Evolutionary conservation across 768 basidiomycete genomes (phyloP), one percentile per base, ranked within the genome.

Genomic region (Mycena albidolilacea): DNA sequence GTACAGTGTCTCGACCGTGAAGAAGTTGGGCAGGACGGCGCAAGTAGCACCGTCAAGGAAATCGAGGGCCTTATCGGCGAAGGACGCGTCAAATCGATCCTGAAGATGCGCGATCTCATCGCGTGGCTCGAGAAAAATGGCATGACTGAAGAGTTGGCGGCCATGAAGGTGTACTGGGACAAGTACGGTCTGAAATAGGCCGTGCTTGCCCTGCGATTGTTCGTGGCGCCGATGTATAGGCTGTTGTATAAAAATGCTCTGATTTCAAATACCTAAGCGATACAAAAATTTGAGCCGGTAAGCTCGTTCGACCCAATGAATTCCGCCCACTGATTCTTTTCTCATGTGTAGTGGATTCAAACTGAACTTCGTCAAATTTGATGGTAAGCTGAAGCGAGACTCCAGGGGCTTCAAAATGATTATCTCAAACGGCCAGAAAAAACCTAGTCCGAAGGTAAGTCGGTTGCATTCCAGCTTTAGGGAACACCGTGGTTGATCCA

Each of bases 21-120:
- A 80, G 96, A 97, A 83, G 88, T 93, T 4, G 95, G 94, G 0
- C 87, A 90, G 79, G 91, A 92, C 74, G 89, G 90, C 0, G 82
- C 80, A 7, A 87, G 85, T 77, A 94, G 92, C 74, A 95, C 96
- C 0, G 93, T 97, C 7, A 88, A 91, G 78, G 96, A 98, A 79
- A 87, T 98, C 10, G 94, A 96, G 79, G 81, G 81, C 19, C 85
- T 95, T 59, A 84, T 96, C 30, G 94, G 95, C 21, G 85, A 86
- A 55, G 93, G 91, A 9, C 85, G 87, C 17, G 93, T 99, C 35
- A 86, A 89, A 63, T 91, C 95, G 4, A 95, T 98, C 73, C 84
- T 98, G 73, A 92, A 88, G 80, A 93, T 99, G 91, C 83, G 89
- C 71, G 95, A 98, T 79, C 83, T 99, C 70, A 93, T 98, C 82